Evolutionary conservation across 345 rosid genomes (phyloP).

Genomic region (Corymbia maculata): DNA sequence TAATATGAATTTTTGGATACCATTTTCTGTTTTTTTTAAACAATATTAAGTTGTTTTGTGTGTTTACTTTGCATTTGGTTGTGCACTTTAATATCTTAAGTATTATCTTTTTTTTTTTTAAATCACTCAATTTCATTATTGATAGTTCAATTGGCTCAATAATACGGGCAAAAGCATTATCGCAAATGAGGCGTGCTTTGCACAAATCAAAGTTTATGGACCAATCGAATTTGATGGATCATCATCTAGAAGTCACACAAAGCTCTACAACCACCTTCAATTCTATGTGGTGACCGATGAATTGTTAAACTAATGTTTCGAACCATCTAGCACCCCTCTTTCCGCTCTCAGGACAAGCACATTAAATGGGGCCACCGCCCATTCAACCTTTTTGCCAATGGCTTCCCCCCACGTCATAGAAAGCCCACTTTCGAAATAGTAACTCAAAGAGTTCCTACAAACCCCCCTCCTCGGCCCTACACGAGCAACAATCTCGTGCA

Average conservation of each 20-base stretch:
- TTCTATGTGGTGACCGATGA: background rate
- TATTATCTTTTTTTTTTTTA: too few relatives aligned
- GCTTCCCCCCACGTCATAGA: too few relatives aligned
- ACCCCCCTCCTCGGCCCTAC: accelerated
- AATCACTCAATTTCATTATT: too few relatives aligned
- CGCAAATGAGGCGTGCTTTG: background rate
- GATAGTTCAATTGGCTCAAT: accelerated
- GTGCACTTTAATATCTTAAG: too few relatives aligned
- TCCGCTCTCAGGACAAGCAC: background rate
- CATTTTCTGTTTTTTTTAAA: too few relatives aligned
- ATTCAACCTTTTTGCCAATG: too few relatives aligned
- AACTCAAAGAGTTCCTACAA: too few relatives aligned
- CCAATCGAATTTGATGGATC: accelerated
- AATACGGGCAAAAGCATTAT: background rate
- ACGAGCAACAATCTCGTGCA: too few relatives aligned
- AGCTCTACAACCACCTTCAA: accelerated
- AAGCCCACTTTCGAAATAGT: too few relatives aligned
- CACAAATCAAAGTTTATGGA: accelerated
- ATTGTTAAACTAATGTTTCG: accelerated
- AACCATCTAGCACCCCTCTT: background rate
- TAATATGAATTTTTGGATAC: too few relatives aligned
- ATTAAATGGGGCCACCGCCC: accelerated
- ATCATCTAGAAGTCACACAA: background rate
- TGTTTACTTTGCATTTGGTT: too few relatives aligned
- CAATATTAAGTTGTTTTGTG: too few relatives aligned